A percentile compares a stretch with the other conserved stretches of the same genome.
Evolutionary conservation across 192 early-diverging fungal genomes (phyloP).

Genomic region (Coemansia sp.): DNA sequence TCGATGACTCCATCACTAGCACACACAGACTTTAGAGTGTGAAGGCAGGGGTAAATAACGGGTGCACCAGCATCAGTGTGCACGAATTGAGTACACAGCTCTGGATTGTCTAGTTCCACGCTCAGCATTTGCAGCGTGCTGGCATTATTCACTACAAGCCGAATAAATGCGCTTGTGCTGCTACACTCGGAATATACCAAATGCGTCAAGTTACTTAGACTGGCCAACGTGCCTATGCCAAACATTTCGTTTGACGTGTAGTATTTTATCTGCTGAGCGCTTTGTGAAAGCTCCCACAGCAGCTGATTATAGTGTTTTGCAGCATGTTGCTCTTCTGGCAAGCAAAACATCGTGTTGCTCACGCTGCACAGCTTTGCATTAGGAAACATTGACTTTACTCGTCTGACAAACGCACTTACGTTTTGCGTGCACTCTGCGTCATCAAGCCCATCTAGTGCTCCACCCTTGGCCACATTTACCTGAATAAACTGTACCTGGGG

Average conservation of each 20-base stretch:
- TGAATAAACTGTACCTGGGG: background rate
- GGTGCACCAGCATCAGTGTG: background rate
- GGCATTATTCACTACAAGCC: conserved; percentile 14
- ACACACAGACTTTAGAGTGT: background rate
- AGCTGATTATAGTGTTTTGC: background rate
- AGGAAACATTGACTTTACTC: conserved; percentile 17
- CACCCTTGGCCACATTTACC: conserved; percentile 8
- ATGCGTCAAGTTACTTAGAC: background rate
- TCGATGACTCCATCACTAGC: background rate
- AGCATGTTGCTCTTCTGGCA: background rate
- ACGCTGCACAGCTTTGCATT: conserved; percentile 5
- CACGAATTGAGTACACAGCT: background rate
- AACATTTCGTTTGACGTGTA: conserved; percentile 8
- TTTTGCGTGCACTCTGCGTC: background rate
- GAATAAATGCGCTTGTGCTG: conserved; percentile 7
- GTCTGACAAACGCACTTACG: conserved; percentile 3
- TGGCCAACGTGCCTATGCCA: background rate
- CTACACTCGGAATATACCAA: conserved; percentile 22
- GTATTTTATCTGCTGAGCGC: background rate
- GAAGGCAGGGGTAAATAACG: background rate
- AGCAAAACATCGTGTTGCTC: conserved; percentile 9
- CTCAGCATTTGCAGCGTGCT: conserved; percentile 6
- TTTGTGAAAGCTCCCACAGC: conserved; percentile 7
- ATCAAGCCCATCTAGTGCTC: background rate
- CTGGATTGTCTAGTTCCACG: conserved; percentile 10